Conservation (phyloP, 164 flowering plant species). For the Piper betle region DNA sequence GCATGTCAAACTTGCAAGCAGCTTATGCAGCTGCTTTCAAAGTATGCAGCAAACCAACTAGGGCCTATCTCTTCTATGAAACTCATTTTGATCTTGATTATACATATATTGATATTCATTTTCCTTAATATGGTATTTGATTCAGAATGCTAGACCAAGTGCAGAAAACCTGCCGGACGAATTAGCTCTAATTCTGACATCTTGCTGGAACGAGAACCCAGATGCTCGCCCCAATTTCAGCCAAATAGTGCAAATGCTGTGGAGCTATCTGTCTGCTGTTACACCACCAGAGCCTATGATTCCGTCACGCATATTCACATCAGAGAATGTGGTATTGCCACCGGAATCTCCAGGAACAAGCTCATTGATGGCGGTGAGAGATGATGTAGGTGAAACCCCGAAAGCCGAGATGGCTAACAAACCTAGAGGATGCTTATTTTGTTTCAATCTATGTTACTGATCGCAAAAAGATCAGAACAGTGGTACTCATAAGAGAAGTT, state of each 20-base stretch:
- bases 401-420: constrained; percentile 25
- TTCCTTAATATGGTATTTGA: constrained; percentile 1
- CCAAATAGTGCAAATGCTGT: constrained; percentile 75
- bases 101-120: neutral
- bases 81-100: neutral
- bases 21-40: constrained; percentile 98
- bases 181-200: constrained; percentile 60
- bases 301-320: constrained; percentile 35
- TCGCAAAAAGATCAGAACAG: neutral
- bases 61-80: neutral
- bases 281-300: constrained; percentile 46
- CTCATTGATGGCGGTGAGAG: constrained; percentile 54
- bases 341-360: constrained; percentile 94
- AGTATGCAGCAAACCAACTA: constrained; percentile 21
- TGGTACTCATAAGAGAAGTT: neutral
- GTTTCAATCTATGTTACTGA: constrained; percentile 64
- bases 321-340: constrained; percentile 57
- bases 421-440: constrained; percentile 50
- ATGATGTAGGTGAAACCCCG: constrained; percentile 38
- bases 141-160: constrained; percentile 81
- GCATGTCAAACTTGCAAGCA: constrained; percentile 97
- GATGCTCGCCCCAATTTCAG: constrained; percentile 75
- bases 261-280: constrained; percentile 44
- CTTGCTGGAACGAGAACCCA: constrained; percentile 93
- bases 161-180: constrained; percentile 79